Conservation (phyloP, 2,329 filamentous ascomycete genomes). For the Didymellaceae sp. region DNA sequence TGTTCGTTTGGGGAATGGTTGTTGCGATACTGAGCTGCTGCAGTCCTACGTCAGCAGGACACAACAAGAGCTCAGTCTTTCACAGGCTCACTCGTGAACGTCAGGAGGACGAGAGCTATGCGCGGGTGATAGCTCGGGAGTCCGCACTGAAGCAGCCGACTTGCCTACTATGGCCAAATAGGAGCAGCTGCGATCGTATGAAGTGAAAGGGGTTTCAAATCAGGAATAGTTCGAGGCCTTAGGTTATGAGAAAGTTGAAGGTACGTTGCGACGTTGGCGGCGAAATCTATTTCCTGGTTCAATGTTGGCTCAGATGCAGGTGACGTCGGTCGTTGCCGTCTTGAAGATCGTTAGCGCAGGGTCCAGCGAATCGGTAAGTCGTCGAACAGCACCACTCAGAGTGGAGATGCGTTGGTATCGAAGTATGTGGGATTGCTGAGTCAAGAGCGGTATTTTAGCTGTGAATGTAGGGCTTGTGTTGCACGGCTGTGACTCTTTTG, state of each 20-base stretch:
- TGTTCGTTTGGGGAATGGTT: slow-evolving; percentile 3
- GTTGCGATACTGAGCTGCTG: slow-evolving; percentile 5
- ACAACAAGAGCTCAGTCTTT: not conserved
- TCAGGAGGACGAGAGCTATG: slow-evolving; percentile 18
- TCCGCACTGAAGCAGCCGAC: slow-evolving; percentile 24
- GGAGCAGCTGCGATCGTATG: slow-evolving; percentile 11
- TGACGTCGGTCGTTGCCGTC: slow-evolving; percentile 36
- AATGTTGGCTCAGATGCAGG: slow-evolving; percentile 24
- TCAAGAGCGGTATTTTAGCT: too few relatives aligned
- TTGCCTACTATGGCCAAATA: slow-evolving; percentile 25
- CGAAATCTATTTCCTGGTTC: slow-evolving; percentile 26
- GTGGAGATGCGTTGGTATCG: too few relatives aligned
- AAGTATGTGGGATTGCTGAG: too few relatives aligned
- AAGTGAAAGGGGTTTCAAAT: not conserved
- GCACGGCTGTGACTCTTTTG: slow-evolving; percentile 25
- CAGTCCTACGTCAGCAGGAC: slow-evolving; percentile 13
- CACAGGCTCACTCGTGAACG: slow-evolving; percentile 24
- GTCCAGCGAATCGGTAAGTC: slow-evolving; percentile 26
- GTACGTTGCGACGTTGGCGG: slow-evolving; percentile 23
- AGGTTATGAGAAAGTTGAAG: not conserved
- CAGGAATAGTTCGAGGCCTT: not conserved
- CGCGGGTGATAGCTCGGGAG: slow-evolving; percentile 31
- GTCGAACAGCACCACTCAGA: slow-evolving; percentile 1
- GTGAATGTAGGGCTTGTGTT: not conserved
- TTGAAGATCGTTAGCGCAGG: slow-evolving; percentile 26